Base-by-base conservation (phyloP, 257 asterid genomes). In the Plantago ovata region DNA sequence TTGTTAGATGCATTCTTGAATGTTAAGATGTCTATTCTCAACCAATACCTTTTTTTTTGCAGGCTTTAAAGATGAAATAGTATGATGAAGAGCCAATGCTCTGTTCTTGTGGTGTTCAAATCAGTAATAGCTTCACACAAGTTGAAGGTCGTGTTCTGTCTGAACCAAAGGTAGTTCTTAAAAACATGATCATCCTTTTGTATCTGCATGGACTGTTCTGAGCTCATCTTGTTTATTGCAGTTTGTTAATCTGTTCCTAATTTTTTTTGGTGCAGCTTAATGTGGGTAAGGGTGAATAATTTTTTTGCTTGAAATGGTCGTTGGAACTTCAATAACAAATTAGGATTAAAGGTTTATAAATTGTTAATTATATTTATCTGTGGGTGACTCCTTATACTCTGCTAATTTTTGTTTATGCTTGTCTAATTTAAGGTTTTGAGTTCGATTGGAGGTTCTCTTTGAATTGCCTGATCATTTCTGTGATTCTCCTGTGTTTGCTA, bases 1-100 rank as follows among this genome's bases (percentile, higher is more conserved):
- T n/a, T n/a, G n/a, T n/a, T n/a, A n/a, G n/a, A n/a, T n/a, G n/a
- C n/a, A n/a, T n/a, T n/a, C n/a, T n/a, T n/a, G n/a, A n/a, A n/a
- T n/a, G n/a, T n/a, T n/a, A n/a, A n/a, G n/a, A n/a, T n/a, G n/a
- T n/a, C n/a, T n/a, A n/a, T n/a, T n/a, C 45, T 63, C 20, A 58
- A 41, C 64, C 10, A 56, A 41, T 15, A 38, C 61, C 28, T 40
- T 19, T 60, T n/a, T n/a, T 77, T 10, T 65, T 54, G 24, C 71
- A 86, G 97, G 95, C 95, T 55, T 60, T 89, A 69, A 84, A 75
- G 73, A 86, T 77, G 41, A 90, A 81, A 39, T 76, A 90, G 42
- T 90, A 90, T 54, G 92, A 83, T 58, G 84, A 83, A 1, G 97
- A 84, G 72, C 95, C 95, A 21, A 50, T 90, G 70, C 93, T 86